Base-by-base conservation (phyloP, 225 moss, liverwort and hornwort genomes). In the Climacium dendroides region DNA sequence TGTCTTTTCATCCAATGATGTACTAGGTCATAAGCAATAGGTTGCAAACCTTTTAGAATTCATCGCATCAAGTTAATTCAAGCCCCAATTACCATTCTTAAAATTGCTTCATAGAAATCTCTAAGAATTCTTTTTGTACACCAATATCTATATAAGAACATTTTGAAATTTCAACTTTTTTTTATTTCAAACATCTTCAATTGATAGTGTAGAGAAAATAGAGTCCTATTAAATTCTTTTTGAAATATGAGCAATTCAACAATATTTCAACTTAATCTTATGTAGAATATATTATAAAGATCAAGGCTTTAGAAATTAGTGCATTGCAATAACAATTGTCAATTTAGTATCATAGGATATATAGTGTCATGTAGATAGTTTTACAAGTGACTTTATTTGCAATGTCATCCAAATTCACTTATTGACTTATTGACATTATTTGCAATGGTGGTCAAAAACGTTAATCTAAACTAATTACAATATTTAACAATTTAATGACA, bases 171-270 rank as follows among this genome's bases (percentile, higher is more conserved):
- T 45, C 10, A 61, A 10, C 15, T 32, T 20, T 9, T n/a, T 58
- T 5, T 0, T 18, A 41, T 30, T 60, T 61, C 13, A 32, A 61
- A 45, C 32, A 80, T 22, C 9, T 45, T 17, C 5, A 80, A 32
- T 57, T 12, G 18, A 58, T 58, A 8, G 7, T 29, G 10, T 6
- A 1, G 11, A 39, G 5, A 8, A 29, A 41, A 3, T 0, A 0
- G 0, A 58, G 4, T 3, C 3, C n/a, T n/a, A n/a, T 5, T 17
- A 41, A 10, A 1, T 39, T 29, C 8, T 3, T 58, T 28, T 78
- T 11, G 3, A 78, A 58, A 41, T 41, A 18, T 17, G 19, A 41
- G 0, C 11, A 78, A 57, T 41, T 78, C 7, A 57, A 39, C 1
- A 58, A 39, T 13, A 58, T 58, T 41, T 58, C 8, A 41, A 58